Evolutionary conservation across 164 flowering plant genomes (phyloP).

Genomic region (Vitis rupestris): DNA sequence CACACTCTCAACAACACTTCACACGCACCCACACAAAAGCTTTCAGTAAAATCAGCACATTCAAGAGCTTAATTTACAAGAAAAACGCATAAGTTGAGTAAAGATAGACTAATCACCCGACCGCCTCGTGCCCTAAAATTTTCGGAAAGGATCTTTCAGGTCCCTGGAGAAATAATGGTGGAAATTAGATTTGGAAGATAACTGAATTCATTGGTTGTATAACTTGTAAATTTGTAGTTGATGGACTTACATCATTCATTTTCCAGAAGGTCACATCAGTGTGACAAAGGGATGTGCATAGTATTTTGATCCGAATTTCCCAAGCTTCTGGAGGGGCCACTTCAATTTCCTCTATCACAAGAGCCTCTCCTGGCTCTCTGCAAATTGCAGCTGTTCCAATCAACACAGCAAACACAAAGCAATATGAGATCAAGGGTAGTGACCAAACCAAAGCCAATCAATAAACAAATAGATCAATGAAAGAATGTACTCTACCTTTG

Average conservation of each 20-base stretch:
- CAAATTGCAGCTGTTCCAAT: constrained; percentile 50
- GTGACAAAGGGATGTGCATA: constrained; percentile 73
- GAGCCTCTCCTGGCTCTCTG: constrained; percentile 44
- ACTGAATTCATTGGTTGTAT: no score
- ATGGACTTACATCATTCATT: constrained; percentile 16
- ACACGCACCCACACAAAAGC: background rate
- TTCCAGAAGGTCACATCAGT: constrained; percentile 60
- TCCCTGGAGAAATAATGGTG: constrained; percentile 20
- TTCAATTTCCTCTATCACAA: constrained; percentile 58
- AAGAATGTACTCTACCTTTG: constrained; percentile 19
- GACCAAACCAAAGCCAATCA: background rate
- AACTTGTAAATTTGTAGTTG: no score
- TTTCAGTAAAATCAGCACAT: background rate
- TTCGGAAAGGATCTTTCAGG: constrained; percentile 35
- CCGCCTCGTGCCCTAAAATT: constrained; percentile 74
- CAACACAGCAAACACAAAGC: background rate
- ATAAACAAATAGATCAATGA: background rate
- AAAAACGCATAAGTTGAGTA: background rate
- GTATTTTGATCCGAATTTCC: constrained; percentile 58
- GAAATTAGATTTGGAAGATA: background rate
- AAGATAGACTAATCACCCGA: constrained; percentile 40
- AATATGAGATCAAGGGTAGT: background rate
- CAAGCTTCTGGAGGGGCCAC: constrained; percentile 56
- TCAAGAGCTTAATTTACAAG: background rate
- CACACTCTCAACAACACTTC: constrained; percentile 66